Percentiles rank a stretch among this genome's conserved stretches.
Conservation (phyloP, 768 basidiomycete genomes). For the Bullera alba region DNA sequence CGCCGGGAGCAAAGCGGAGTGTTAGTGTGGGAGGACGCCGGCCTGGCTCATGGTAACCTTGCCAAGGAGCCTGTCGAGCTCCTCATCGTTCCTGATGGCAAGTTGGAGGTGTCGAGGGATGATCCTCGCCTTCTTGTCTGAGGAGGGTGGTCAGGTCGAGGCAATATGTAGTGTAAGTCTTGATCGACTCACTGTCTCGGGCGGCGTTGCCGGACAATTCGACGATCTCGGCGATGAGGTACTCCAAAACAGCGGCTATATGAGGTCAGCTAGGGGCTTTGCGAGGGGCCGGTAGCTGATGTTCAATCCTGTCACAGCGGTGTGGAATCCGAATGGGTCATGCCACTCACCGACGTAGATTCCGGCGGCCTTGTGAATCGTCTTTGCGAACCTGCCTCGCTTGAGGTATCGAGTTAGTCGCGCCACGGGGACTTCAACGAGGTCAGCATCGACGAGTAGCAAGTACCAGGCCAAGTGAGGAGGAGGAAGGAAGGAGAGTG, state of each 20-base stretch:
- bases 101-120: constrained; percentile 81
- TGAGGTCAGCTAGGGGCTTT: too few relatives aligned
- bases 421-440: not conserved
- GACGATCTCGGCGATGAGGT: constrained; percentile 80
- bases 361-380: not conserved
- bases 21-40: constrained; percentile 65
- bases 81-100: constrained; percentile 80
- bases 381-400: not conserved
- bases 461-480: too few relatives aligned
- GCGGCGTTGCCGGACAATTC: constrained; percentile 70
- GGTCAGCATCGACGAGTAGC: too few relatives aligned
- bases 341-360: not conserved
- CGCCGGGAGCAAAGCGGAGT: constrained; percentile 52
- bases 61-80: constrained; percentile 64
- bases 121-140: constrained; percentile 62
- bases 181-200: constrained; percentile 57
- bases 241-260: constrained; percentile 64
- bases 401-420: not conserved
- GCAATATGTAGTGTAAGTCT: not conserved
- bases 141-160: not conserved
- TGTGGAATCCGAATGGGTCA: too few relatives aligned
- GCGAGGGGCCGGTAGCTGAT: too few relatives aligned
- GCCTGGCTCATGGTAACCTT: constrained; percentile 79
- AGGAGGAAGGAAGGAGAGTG: too few relatives aligned
- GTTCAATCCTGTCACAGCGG: too few relatives aligned